Percentiles rank a stretch among this genome's conserved stretches.
These are phyloP conservation scores for Chytriomyces sp. DNA, from an alignment of 192 early-diverging fungal genomes.

Conservation along the genomic window DNA sequence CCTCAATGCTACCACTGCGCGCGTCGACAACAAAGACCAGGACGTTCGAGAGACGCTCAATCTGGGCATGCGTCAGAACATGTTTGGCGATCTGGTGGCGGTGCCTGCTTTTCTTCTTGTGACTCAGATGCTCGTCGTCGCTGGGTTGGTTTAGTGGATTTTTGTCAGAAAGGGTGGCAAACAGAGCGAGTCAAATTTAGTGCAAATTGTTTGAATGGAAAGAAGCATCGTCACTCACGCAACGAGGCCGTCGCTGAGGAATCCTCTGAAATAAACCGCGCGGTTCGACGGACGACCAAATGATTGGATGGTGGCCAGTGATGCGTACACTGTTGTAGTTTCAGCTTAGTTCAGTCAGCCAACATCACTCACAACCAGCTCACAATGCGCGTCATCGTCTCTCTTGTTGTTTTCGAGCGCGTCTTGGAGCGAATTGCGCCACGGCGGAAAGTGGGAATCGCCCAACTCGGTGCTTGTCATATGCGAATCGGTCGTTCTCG, in stretches of 20 bases:
- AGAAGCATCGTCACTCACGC: not conserved
- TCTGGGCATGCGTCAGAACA: not conserved
- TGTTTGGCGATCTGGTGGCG: not conserved
- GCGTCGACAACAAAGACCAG: slow-evolving; percentile 38
- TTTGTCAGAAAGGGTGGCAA: too few species aligned
- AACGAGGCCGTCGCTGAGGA: slow-evolving; percentile 30
- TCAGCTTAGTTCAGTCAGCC: not conserved
- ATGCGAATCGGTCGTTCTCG: not conserved
- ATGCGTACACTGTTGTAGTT: slow-evolving; percentile 30
- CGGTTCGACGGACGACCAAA: slow-evolving; percentile 40
- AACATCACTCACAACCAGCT: not conserved
- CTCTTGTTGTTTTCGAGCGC: slow-evolving; percentile 19
- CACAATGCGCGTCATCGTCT: slow-evolving; percentile 21
- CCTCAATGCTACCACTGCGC: slow-evolving; percentile 30
- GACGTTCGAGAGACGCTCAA: slow-evolving; percentile 30
- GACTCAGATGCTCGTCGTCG: not conserved
- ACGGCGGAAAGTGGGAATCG: slow-evolving; percentile 18
- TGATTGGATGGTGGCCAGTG: slow-evolving; percentile 42
- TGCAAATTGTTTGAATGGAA: too few species aligned
- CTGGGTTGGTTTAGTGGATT: not conserved
- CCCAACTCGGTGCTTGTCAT: not conserved
- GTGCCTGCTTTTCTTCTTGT: slow-evolving; percentile 7
- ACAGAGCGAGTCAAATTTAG: too few species aligned
- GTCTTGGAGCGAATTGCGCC: slow-evolving; percentile 2
- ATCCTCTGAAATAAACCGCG: slow-evolving; percentile 39